A percentile compares a stretch with the other conserved stretches of the same genome.
Conservation (phyloP, 2,329 filamentous ascomycete species). For the Zymoseptoria brevis region DNA sequence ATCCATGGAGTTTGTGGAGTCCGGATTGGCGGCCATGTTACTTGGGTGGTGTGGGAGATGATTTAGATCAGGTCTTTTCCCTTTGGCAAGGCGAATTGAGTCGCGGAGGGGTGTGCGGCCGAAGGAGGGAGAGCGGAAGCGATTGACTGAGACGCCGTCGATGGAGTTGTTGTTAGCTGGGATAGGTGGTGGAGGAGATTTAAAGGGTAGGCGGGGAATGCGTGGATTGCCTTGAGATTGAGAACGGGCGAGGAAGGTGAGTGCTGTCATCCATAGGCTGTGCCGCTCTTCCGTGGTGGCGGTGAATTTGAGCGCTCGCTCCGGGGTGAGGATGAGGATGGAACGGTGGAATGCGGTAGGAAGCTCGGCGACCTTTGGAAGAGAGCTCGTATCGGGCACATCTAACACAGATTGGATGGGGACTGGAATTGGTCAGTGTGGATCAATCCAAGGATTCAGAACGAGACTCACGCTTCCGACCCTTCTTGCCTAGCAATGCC, state of each 20-base stretch:
- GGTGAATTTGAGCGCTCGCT: slow-evolving; percentile 92
- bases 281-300: slow-evolving; percentile 75
- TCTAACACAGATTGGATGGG: slow-evolving; percentile 93
- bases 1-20: background rate
- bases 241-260: slow-evolving; percentile 91
- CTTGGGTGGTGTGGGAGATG: slow-evolving; percentile 4
- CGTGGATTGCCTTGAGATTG: slow-evolving; percentile 13
- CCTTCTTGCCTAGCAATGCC: slow-evolving; percentile 86
- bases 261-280: slow-evolving; percentile 86
- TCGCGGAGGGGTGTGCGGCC: slow-evolving; percentile 62
- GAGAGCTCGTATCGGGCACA: slow-evolving; percentile 84
- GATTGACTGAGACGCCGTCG: slow-evolving; percentile 22
- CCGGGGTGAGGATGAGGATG: slow-evolving; percentile 87
- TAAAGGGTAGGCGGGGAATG: slow-evolving; percentile 15
- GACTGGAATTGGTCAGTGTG: slow-evolving; percentile 49
- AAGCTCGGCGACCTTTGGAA: slow-evolving; percentile 54
- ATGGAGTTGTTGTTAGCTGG: slow-evolving; percentile 19
- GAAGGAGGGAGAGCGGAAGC: slow-evolving; percentile 22
- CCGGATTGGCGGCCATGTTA: background rate
- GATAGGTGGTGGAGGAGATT: slow-evolving; percentile 16
- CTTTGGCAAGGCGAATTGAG: slow-evolving; percentile 82
- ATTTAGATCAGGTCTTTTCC: slow-evolving; percentile 30
- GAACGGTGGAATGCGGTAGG: slow-evolving; percentile 68
- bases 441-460: background rate
- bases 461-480: slow-evolving; percentile 72